Percentiles rank a stretch among this genome's conserved stretches.
Conservation (phyloP, 75 land plant species). For the Chamaecyparis obtusa region DNA sequence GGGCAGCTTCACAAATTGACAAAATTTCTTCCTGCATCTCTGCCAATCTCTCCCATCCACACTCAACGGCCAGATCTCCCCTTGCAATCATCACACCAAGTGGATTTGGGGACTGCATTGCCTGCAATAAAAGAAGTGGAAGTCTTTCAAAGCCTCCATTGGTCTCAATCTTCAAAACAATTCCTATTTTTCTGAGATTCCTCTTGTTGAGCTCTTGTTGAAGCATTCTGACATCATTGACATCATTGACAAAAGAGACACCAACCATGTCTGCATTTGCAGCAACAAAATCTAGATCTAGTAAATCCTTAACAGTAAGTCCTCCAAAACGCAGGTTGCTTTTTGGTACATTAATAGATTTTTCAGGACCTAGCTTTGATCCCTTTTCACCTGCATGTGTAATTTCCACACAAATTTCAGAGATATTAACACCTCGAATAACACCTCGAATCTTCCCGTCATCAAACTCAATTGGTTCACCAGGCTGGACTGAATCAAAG, state of each 20-base stretch:
- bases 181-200: constrained; percentile 32
- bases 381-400: constrained; percentile 51
- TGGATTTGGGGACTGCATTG: constrained; percentile 53
- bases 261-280: constrained; percentile 68
- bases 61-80: constrained; percentile 73
- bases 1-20: constrained; percentile 50
- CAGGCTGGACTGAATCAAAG: constrained; percentile 49
- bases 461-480: constrained; percentile 67
- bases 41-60: constrained; percentile 67
- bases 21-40: constrained; percentile 62
- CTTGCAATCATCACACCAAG: constrained; percentile 75
- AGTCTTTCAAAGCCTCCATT: constrained; percentile 45
- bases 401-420: constrained; percentile 45
- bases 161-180: constrained; percentile 68
- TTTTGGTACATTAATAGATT: constrained; percentile 60
- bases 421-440: constrained; percentile 29
- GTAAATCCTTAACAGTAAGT: constrained; percentile 55
- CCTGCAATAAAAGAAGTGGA: constrained; percentile 48
- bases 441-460: constrained; percentile 63
- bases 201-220: constrained; percentile 42
- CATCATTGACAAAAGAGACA: constrained; percentile 54
- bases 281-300: constrained; percentile 62
- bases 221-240: constrained; percentile 36
- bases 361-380: constrained; percentile 48
- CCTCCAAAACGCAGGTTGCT: constrained; percentile 47